Percentiles rank a stretch among this genome's conserved stretches.
These are phyloP conservation scores for Trichoderma sp. DNA, from an alignment of 2,329 filamentous ascomycete species.

Conservation along the genomic window DNA sequence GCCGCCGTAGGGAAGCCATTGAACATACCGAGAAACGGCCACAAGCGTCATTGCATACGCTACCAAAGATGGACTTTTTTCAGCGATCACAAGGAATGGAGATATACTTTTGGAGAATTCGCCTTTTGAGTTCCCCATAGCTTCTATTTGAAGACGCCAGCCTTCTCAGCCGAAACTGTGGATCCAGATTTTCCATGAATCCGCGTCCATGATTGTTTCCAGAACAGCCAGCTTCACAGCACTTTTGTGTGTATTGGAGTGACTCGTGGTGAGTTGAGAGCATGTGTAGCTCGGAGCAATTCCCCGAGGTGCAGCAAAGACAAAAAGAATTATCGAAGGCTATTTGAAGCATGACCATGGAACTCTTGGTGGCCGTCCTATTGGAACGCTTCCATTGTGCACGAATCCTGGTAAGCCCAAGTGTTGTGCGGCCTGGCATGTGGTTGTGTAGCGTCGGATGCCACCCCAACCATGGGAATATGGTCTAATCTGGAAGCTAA, in stretches of 20 bases:
- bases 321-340: not conserved
- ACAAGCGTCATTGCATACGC: not conserved
- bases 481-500: not conserved
- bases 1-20: not conserved
- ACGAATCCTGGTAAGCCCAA: not conserved
- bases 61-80: not conserved
- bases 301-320: not conserved
- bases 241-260: not conserved
- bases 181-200: slow-evolving; percentile 11
- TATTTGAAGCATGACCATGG: not conserved
- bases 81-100: not conserved
- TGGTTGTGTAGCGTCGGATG: not conserved
- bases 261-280: not conserved
- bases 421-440: not conserved
- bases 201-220: not conserved
- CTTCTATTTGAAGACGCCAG: not conserved
- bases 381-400: not conserved
- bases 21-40: not conserved
- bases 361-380: not conserved
- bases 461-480: not conserved
- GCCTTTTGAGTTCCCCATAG: not conserved
- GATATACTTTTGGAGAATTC: not conserved
- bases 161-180: not conserved
- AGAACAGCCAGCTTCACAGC: not conserved
- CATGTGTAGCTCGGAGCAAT: not conserved